Evolutionary conservation across 768 basidiomycete species (phyloP), one percentile per base, ranked within the genome.

Genomic region (Butyriboletus loyo): DNA sequence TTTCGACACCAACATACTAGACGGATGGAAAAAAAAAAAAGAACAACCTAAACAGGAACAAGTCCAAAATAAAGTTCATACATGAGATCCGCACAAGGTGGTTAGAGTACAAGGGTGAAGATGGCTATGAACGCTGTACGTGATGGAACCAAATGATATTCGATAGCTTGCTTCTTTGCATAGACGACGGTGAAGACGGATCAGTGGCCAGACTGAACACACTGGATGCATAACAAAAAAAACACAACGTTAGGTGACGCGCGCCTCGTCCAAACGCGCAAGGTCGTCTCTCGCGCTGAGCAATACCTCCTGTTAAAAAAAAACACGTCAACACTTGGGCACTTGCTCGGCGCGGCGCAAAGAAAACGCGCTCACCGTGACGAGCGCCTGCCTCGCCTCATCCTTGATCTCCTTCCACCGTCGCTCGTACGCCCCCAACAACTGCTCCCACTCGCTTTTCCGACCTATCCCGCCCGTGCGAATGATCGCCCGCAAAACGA

Each of bases 401-500:
- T 85, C 84, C 63, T 82, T 82, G 54, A 85, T 85, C 63, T 85
- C 84, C 62, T 85, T 85, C 84, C 84, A 85, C 49, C 83, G 68
- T n/a, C 77, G 72, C 60, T 85, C 83, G 62, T 85, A 85, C 7
- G 74, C 77, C 37, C 75, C 71, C 62, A 85, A 49, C 21, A 85
- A 58, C 28, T 77, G 78, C 48, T 79, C 81, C 60, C 82, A 84
- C 52, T 82, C 76, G 37, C 77, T 73, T 54, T 78, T 70, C 55
- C 79, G 76, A n/a, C 74, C 74, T 38, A 76, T 66, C 63, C 77
- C 73, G 1, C 75, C 77, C 17, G 78, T 79, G 50, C 83, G 70
- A 50, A 85, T 84, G 37, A 85, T 74, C 31, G 81, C 79, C 10
- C 80, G 69, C 51, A 85, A 62, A 24, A 84, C 76, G 57, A 78